Evolutionary conservation across 1,284 basidiomycete species (phyloP), one percentile per base, ranked within the genome.

Genomic region (Cutaneotrichosporon cavernicola): DNA sequence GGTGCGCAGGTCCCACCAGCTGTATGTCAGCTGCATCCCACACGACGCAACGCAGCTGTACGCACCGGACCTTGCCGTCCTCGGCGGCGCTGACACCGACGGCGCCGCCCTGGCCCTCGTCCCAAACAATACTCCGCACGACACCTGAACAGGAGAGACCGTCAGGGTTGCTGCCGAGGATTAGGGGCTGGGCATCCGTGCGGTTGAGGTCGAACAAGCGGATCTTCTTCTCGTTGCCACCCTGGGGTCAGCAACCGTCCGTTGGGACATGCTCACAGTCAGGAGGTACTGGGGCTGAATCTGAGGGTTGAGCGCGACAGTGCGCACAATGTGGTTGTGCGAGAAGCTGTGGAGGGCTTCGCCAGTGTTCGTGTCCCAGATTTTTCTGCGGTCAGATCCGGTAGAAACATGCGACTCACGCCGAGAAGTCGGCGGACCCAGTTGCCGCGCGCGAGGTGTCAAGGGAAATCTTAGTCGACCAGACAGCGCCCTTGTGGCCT

Each of bases 401-500:
- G 21, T 18, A 4, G 16, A 38, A 34, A n/a, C 36, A 50, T 46
- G 22, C 30, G 34, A 83, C 91, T 81, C 78, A 96, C 91, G 96
- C 96, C 56, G 92, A 93, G 77, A 99, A 99, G 82, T 99, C 97
- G 49, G 96, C 96, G 78, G 91, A 94, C 38, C 91, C 97, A 0
- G 95, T 92, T 11, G 90, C 93, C 11, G 96, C 97, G 72, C 88
- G 86, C 22, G 91, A 86, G 50, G 89, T 86, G 80, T 94, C 92
- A 21, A 85, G 83, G n/a, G 90, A 93, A 64, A 99, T 87, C 81
- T 97, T 97, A 60, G 91, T 91, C 65, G 90, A 89, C 96, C 97
- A 99, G 6, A 99, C 97, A 7, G 97, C 97, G 66, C 96, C 96
- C 80, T 99, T 99, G 83, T 99, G 96, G 3, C 95, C 84, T 81